Percentiles rank a stretch among this genome's conserved stretches.
Evolutionary conservation across 805 yeast species (phyloP).

Genomic region (Millerago galiae): DNA sequence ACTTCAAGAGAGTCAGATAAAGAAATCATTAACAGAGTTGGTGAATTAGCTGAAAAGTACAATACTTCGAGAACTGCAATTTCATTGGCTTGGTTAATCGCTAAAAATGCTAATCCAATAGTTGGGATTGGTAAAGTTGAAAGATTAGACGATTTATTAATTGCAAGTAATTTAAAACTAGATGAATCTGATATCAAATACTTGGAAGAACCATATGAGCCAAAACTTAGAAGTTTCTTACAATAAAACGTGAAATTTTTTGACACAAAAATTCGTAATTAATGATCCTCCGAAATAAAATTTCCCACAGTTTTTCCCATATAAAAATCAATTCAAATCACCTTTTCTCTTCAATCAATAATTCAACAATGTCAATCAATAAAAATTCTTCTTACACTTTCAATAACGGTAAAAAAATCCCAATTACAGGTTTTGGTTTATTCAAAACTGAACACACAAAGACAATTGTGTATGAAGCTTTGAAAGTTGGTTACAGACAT

Average conservation of each 20-base stretch:
- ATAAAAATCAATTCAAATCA: too few relatives aligned
- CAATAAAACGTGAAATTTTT: too few relatives aligned
- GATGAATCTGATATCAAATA: conserved; percentile 5
- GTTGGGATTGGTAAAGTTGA: conserved; percentile 42
- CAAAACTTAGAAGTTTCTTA: neutral
- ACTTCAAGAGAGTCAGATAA: conserved; percentile 1
- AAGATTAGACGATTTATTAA: conserved; percentile 46
- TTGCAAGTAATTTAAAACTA: conserved; percentile 34
- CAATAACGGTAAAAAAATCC: conserved; percentile 53
- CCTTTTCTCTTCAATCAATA: too few relatives aligned
- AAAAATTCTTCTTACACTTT: conserved; percentile 27
- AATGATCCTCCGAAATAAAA: too few relatives aligned
- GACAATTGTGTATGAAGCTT: conserved; percentile 44
- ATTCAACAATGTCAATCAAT: neutral
- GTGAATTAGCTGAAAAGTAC: conserved; percentile 28
- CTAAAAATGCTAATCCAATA: conserved; percentile 48
- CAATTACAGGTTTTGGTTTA: conserved; percentile 69
- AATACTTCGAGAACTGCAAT: conserved; percentile 44
- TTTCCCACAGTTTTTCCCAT: too few relatives aligned
- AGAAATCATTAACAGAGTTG: conserved; percentile 3
- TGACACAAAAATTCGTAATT: too few relatives aligned
- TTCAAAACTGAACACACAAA: conserved; percentile 40
- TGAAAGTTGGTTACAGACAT: conserved; percentile 62
- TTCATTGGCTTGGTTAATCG: conserved; percentile 43
- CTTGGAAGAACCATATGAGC: conserved; percentile 7